Evolutionary conservation across 768 basidiomycete genomes (phyloP), one percentile per base, ranked within the genome.

Genomic region (Galerina sulciceps): DNA sequence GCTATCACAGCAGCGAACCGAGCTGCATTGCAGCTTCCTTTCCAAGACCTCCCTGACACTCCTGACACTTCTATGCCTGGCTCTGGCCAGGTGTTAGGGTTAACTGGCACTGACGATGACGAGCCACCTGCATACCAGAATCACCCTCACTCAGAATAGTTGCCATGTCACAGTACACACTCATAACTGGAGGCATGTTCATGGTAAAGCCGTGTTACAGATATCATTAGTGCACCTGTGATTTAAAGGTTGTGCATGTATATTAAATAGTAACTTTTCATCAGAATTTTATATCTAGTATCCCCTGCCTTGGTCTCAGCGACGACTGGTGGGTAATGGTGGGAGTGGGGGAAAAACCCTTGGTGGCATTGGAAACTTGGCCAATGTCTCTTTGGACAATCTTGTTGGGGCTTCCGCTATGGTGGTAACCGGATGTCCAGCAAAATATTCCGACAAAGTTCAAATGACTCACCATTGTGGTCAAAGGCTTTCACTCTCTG

Each of bases 311-410:
- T 45, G 20, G 38, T 31, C 36, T 56, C 47, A 55, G 35, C 55
- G 43, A n/a, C 60, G 60, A 47, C 65, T 61, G 26, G 51, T 47
- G 17, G 64, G 64, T 47, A 75, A 57, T n/a, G 67, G 65, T 34
- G 70, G 67, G 14, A 75, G 62, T 8, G 71, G 65, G 34, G 63
- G 55, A 53, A 61, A 65, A 14, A 72, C 67, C 20, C 71, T 65
- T 0, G 78, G 71, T n/a, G 79, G 76, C 57, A 75, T 61, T n/a
- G 77, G 70, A 66, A 81, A 78, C 55, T 74, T 68, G 10, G 72
- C 62, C 42, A 79, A 60, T 15, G 74, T 69, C 18, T 74, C 69
- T 62, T 69, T 71, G 6, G 65, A 58, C 10, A 58, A 46, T 53
- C 41, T 43, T 45, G 49, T 31, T 17, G 56, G 53, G 34, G 31